These are phyloP conservation scores for Escovopsis sp. DNA, from an alignment of 2,329 filamentous ascomycete species.

Conservation along the genomic window DNA sequence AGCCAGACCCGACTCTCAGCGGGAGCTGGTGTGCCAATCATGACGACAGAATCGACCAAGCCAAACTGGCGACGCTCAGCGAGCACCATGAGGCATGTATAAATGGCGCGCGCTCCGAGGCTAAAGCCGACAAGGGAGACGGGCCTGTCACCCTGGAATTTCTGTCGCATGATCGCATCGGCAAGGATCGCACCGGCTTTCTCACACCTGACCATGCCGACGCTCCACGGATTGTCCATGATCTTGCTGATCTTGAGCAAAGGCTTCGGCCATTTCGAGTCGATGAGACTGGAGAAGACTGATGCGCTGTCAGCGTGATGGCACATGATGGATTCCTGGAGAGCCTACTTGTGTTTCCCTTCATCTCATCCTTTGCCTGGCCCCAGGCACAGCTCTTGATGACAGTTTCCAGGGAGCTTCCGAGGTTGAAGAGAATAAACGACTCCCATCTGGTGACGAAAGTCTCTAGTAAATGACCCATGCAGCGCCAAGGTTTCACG, in stretches of 20 bases:
- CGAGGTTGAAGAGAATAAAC: conserved; percentile 61
- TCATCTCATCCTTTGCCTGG: conserved; percentile 42
- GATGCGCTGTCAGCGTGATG: conserved; percentile 1
- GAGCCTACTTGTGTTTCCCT: conserved; percentile 30
- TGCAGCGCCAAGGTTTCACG: conserved; percentile 55
- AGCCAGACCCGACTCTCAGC: conserved; percentile 61
- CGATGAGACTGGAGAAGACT: conserved; percentile 43
- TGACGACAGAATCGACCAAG: conserved; percentile 67
- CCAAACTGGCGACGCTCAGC: conserved; percentile 75
- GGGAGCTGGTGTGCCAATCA: conserved; percentile 73
- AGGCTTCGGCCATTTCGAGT: conserved; percentile 45
- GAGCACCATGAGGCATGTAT: conserved; percentile 64
- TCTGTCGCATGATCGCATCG: conserved; percentile 62
- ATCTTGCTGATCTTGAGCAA: conserved; percentile 57
- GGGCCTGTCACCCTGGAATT: conserved; percentile 67
- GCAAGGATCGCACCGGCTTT: conserved; percentile 60
- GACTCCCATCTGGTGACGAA: conserved; percentile 79
- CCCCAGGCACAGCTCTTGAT: conserved; percentile 72
- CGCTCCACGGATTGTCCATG: conserved; percentile 68
- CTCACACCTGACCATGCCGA: conserved; percentile 61
- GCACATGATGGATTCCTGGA: not conserved
- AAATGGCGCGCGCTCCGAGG: conserved; percentile 70
- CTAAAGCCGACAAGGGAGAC: conserved; percentile 74
- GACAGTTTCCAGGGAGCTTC: conserved; percentile 61
- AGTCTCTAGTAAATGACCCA: conserved; percentile 59